Percentiles rank a stretch among this genome's conserved stretches.
These are phyloP conservation scores for Cladophialophora chaetospira DNA, from an alignment of 2,329 filamentous ascomycete species.

Conservation along the genomic window DNA sequence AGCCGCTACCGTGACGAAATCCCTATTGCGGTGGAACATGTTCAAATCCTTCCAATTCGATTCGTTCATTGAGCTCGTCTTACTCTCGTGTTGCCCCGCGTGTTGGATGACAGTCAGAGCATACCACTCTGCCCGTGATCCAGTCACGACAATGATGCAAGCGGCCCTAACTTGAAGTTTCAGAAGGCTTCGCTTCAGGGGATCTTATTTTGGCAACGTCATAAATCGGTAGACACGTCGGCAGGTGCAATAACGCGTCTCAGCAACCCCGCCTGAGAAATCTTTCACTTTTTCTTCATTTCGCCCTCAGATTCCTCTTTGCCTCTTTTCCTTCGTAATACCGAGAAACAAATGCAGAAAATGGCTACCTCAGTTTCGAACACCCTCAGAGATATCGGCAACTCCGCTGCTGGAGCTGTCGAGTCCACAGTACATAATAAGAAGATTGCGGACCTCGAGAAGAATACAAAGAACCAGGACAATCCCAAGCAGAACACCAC, in stretches of 20 bases:
- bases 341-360: not conserved
- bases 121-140: not conserved
- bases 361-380: constrained; percentile 25
- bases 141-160: constrained; percentile 5
- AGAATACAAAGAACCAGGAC: constrained; percentile 55
- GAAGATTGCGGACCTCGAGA: constrained; percentile 54
- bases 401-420: constrained; percentile 18
- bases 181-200: not conserved
- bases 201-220: constrained; percentile 5
- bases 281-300: constrained; percentile 11
- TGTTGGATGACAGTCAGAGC: not conserved
- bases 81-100: not conserved
- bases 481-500: constrained; percentile 63
- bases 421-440: constrained; percentile 26
- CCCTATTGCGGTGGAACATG: not conserved
- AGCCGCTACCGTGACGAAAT: constrained; percentile 5
- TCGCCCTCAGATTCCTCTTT: constrained; percentile 1
- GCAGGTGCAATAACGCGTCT: constrained; percentile 5
- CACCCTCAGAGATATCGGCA: constrained; percentile 18
- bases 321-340: not conserved
- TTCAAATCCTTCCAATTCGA: not conserved
- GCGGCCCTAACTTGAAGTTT: not conserved
- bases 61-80: not conserved
- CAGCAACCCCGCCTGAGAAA: constrained; percentile 1
- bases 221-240: constrained; percentile 2